Evolutionary conservation across 2,329 filamentous ascomycete genomes (phyloP).

Genomic region (Apiospora pterosperma): DNA sequence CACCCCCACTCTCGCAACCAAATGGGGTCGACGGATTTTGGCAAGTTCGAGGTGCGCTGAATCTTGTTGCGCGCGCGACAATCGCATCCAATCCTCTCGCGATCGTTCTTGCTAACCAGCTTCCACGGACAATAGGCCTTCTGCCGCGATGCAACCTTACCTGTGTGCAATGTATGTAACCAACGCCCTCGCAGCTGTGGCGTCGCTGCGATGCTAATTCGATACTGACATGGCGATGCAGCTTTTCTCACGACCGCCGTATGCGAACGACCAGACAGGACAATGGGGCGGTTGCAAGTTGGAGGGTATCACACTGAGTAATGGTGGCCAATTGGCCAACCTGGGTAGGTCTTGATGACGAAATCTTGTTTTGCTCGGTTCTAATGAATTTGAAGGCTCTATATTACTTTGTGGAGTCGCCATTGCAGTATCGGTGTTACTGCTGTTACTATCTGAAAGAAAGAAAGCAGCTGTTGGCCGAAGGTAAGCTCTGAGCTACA

Average conservation of each 20-base stretch:
- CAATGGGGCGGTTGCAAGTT: conserved; percentile 69
- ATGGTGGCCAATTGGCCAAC: conserved; percentile 69
- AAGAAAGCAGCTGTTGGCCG: conserved; percentile 93
- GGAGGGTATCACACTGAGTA: conserved; percentile 68
- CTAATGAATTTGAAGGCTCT: conserved; percentile 56
- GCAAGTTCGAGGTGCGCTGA: conserved; percentile 54
- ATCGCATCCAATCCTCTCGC: not conserved
- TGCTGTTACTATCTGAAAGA: conserved; percentile 77
- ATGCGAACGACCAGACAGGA: conserved; percentile 54
- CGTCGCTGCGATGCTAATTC: conserved; percentile 14
- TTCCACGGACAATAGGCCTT: conserved; percentile 57
- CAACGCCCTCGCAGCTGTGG: not conserved
- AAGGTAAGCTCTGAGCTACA: conserved; percentile 56
- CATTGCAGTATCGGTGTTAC: conserved; percentile 61
- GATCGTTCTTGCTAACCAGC: conserved; percentile 13
- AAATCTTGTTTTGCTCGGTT: not conserved
- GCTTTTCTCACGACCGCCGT: conserved; percentile 54
- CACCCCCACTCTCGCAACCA: conserved; percentile 7
- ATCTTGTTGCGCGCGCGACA: not conserved
- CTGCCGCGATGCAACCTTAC: conserved; percentile 79
- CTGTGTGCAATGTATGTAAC: conserved; percentile 75
- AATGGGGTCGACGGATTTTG: conserved; percentile 61
- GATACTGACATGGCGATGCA: conserved; percentile 28
- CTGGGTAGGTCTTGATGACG: conserved; percentile 56
- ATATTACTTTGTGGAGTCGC: conserved; percentile 79